phyloP scores from a whole-genome alignment of 306 rosid species.

The Abrus precatorius region DNA sequence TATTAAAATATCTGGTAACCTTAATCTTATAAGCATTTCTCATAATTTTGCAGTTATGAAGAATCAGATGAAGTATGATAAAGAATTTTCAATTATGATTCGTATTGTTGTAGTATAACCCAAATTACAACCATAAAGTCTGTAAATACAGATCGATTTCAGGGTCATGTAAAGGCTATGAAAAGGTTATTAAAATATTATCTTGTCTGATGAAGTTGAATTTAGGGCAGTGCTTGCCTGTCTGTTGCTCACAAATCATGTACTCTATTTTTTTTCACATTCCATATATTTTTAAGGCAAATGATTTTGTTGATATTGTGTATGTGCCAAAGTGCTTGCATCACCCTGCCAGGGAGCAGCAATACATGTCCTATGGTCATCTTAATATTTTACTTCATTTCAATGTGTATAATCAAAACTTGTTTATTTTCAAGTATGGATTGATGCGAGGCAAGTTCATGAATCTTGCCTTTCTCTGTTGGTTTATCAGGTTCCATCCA shows the following conservation, averaged over 20 bases:
- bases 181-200: constrained; percentile 12
- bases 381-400: constrained; percentile 13
- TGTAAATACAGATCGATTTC: neutral
- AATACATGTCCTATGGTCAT: neutral
- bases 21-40: neutral
- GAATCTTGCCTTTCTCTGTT: constrained; percentile 40
- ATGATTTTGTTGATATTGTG: constrained; percentile 17
- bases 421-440: constrained; percentile 17
- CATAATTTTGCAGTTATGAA: constrained; percentile 9
- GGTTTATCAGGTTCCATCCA: constrained; percentile 76
- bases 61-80: constrained; percentile 14
- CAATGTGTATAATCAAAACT: neutral
- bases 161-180: constrained; percentile 30
- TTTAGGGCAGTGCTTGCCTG: neutral
- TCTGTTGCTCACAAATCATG: constrained; percentile 16
- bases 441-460: constrained; percentile 30
- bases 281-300: neutral
- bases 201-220: constrained; percentile 9
- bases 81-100: constrained; percentile 12
- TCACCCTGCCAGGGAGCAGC: constrained; percentile 15
- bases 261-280: neutral
- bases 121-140: constrained; percentile 24
- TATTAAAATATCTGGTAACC: constrained; percentile 5
- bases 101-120: constrained; percentile 16
- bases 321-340: neutral